Conservation (phyloP, 1,284 basidiomycete species). For the Filobasidium uniguttulatum region DNA sequence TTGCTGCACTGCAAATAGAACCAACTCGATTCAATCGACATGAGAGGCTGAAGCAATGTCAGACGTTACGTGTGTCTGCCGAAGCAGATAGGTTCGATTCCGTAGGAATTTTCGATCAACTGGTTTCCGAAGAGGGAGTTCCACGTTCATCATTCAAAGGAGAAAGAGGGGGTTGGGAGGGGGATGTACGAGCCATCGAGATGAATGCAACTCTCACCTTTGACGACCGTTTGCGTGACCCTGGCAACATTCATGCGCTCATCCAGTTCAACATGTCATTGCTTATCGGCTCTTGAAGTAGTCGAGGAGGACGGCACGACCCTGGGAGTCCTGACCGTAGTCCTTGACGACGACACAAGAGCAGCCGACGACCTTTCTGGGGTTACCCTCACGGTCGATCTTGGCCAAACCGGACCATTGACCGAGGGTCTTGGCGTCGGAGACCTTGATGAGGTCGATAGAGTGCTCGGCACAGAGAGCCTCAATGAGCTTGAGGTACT, state of each 20-base stretch:
- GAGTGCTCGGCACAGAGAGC: slow-evolving; percentile 98
- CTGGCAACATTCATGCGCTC: neutral
- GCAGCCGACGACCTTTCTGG: slow-evolving; percentile 90
- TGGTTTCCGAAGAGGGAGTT: slow-evolving; percentile 37
- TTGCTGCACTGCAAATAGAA: no score
- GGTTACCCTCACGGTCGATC: slow-evolving; percentile 98
- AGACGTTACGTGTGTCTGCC: slow-evolving; percentile 34
- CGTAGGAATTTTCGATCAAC: slow-evolving; percentile 36
- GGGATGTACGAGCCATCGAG: slow-evolving; percentile 1
- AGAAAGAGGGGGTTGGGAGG: neutral
- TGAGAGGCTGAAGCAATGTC: no score
- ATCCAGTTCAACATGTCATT: no score
- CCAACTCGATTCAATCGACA: no score
- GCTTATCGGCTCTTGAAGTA: slow-evolving; percentile 39
- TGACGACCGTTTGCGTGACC: neutral
- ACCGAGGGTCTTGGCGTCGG: slow-evolving; percentile 91
- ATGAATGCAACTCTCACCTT: slow-evolving; percentile 1
- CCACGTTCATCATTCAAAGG: slow-evolving; percentile 32
- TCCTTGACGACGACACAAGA: slow-evolving; percentile 97
- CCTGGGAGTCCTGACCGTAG: slow-evolving; percentile 90
- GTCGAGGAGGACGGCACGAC: slow-evolving; percentile 89
- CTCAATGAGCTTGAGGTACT: slow-evolving; percentile 99
- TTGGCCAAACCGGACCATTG: slow-evolving; percentile 99
- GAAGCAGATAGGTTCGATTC: slow-evolving; percentile 39
- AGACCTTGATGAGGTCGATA: slow-evolving; percentile 97